A percentile compares a stretch with the other conserved stretches of the same genome.
These are phyloP conservation scores for Yarrowia bubula DNA, from an alignment of 805 yeast genomes.

Conservation along the genomic window DNA sequence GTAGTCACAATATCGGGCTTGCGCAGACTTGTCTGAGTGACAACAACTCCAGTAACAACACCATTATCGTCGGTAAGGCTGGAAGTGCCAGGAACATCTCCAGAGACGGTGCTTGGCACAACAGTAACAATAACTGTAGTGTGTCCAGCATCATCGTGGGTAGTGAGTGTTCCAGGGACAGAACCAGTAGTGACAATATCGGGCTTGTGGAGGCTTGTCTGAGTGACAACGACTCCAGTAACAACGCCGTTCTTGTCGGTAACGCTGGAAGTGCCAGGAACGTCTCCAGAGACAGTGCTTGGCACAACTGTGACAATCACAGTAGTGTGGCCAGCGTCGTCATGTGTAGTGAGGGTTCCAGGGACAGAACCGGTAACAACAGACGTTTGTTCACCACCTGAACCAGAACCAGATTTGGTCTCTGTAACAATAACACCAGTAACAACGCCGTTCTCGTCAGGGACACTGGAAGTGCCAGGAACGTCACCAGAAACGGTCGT, in stretches of 20 bases:
- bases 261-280: neutral
- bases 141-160: neutral
- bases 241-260: neutral
- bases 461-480: neutral
- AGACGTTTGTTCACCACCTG: neutral
- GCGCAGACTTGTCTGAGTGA: too few relatives aligned
- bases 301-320: neutral
- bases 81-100: too few relatives aligned
- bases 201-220: neutral
- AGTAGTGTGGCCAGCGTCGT: too few relatives aligned
- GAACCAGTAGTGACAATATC: neutral
- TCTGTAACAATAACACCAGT: neutral
- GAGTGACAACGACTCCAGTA: neutral
- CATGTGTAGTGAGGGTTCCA: neutral
- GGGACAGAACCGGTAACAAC: neutral
- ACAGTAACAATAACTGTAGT: neutral
- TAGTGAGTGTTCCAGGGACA: neutral
- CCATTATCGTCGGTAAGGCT: too few relatives aligned
- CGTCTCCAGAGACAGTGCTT: neutral
- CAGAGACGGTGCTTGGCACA: too few relatives aligned
- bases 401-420: neutral
- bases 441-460: neutral
- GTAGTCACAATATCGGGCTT: neutral
- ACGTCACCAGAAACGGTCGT: neutral
- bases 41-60: too few relatives aligned